Evolutionary conservation across 257 asterid species (phyloP).

Genomic region (Solanum okadae): DNA sequence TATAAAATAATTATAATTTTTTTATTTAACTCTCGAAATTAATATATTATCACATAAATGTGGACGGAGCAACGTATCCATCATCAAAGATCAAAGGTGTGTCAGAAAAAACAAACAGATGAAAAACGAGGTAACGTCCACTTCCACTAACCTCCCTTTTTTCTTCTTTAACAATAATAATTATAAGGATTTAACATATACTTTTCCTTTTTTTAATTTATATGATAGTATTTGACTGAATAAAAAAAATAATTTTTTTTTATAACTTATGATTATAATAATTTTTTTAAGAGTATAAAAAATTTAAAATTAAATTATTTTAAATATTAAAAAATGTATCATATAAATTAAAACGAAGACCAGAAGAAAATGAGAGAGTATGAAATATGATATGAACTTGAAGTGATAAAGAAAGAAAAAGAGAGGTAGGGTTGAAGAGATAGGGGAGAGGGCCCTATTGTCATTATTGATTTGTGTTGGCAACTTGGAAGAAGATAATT

Average conservation of each 20-base stretch:
- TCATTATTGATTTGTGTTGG: conserved; percentile 51
- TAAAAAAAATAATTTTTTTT: not conserved
- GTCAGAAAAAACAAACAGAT: conserved; percentile 69
- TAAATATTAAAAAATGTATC: not conserved
- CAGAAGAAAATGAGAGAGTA: not conserved
- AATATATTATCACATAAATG: not conserved
- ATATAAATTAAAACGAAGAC: not conserved
- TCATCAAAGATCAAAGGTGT: conserved; percentile 33
- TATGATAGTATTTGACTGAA: not conserved
- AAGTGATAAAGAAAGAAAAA: not conserved
- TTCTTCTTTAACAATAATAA: not conserved
- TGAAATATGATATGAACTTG: not conserved
- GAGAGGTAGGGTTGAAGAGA: conserved; percentile 4
- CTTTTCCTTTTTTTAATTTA: not conserved
- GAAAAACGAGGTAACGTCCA: conserved; percentile 92
- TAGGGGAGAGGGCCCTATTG: conserved; percentile 26
- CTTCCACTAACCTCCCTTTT: conserved; percentile 30
- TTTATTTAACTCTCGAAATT: not conserved
- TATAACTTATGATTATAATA: not conserved
- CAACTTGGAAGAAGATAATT: not conserved
- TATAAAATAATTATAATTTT: too few species aligned
- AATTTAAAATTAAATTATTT: not conserved
- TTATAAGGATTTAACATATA: not conserved
- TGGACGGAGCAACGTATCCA: not conserved
- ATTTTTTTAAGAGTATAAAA: not conserved